Percentiles rank a stretch among this genome's conserved stretches.
Conservation (phyloP, 75 land plant species). For the Cunninghamia lanceolata region DNA sequence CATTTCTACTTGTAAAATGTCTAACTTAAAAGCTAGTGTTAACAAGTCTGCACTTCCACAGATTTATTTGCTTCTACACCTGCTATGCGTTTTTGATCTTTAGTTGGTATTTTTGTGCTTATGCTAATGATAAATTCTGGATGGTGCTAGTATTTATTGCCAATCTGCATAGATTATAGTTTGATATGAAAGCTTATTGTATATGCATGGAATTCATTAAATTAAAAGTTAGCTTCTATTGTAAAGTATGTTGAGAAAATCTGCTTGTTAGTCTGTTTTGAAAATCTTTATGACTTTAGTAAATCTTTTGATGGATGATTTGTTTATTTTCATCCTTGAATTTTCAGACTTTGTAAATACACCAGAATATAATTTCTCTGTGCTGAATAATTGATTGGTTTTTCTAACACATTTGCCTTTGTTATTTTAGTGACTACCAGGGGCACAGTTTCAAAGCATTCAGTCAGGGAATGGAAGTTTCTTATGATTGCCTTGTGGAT, state of each 20-base stretch:
- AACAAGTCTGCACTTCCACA: not conserved
- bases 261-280: not conserved
- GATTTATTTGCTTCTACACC: not conserved
- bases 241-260: not conserved
- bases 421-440: constrained; percentile 33
- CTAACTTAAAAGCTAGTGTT: not conserved
- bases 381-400: not conserved
- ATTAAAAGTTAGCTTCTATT: not conserved
- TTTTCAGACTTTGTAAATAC: not conserved
- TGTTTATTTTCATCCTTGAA: not conserved
- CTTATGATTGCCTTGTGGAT: constrained; percentile 69
- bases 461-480: constrained; percentile 24
- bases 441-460: constrained; percentile 33
- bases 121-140: not conserved
- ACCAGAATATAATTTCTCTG: not conserved
- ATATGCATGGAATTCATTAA: not conserved
- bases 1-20: not conserved
- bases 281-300: not conserved
- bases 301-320: not conserved
- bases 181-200: not conserved
- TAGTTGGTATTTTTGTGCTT: not conserved
- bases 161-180: not conserved
- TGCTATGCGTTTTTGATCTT: not conserved
- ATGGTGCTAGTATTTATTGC: not conserved
- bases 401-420: constrained; percentile 1